These are phyloP conservation scores for Copromyces sp. DNA, from an alignment of 495 filamentous ascomycete genomes.

Conservation along the genomic window DNA sequence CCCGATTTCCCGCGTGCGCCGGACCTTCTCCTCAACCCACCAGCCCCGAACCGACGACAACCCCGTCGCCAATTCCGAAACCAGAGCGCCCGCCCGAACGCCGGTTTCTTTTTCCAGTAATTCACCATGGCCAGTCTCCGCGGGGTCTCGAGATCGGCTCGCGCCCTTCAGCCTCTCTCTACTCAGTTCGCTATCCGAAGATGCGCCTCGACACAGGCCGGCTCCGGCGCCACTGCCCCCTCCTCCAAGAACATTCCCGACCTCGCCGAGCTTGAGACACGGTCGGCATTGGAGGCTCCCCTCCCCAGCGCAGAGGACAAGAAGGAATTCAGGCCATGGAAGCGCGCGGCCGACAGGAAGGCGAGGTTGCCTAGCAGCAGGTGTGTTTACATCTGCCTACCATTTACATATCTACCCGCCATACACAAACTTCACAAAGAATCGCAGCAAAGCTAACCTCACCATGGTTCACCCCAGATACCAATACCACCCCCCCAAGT, in stretches of 20 bases:
- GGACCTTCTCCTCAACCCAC: not conserved
- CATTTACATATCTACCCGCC: not conserved
- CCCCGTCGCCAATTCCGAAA: not conserved
- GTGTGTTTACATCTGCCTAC: conserved; percentile 9
- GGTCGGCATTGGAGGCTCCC: conserved; percentile 25
- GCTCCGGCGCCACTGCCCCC: not conserved
- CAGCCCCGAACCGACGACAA: not conserved
- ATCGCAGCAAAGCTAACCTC: too few relatives aligned
- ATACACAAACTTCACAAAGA: not conserved
- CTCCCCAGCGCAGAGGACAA: conserved; percentile 24
- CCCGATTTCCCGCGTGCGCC: not conserved
- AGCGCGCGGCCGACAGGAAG: conserved; percentile 33
- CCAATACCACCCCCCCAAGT: conserved; percentile 85
- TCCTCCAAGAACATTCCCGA: conserved; percentile 7
- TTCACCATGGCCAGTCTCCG: conserved; percentile 24
- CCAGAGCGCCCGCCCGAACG: not conserved
- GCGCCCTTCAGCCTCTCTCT: conserved; percentile 15
- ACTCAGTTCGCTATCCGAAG: conserved; percentile 19
- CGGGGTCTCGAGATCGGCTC: conserved; percentile 18
- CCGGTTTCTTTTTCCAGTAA: not conserved
- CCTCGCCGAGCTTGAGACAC: conserved; percentile 29
- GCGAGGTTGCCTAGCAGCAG: conserved; percentile 28
- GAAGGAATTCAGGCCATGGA: conserved; percentile 28
- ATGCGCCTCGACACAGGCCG: conserved; percentile 29
- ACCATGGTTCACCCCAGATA: conserved; percentile 49